Evolutionary conservation across 164 flowering plant genomes (phyloP).

Genomic region (Taxillus chinensis): DNA sequence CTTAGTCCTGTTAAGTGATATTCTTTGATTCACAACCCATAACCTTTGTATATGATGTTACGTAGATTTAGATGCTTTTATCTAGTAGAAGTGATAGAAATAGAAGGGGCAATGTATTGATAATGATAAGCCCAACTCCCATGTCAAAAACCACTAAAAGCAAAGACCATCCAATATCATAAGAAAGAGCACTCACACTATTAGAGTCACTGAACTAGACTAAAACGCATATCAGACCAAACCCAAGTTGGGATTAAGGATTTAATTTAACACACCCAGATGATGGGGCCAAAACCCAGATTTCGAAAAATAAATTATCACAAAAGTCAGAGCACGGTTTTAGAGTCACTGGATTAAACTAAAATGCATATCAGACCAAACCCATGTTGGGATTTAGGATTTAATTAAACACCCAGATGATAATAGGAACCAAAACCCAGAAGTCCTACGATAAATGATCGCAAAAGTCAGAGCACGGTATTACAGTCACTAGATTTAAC

Average conservation of each 20-base stretch:
- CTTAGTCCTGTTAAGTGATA: not conserved
- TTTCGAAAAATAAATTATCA: not conserved
- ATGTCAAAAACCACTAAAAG: too few species aligned
- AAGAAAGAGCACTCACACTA: too few species aligned
- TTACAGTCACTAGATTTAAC: too few species aligned
- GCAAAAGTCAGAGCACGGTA: not conserved
- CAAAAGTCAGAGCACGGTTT: not conserved
- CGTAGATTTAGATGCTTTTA: too few species aligned
- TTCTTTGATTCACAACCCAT: too few species aligned
- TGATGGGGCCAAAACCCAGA: conserved; percentile 1
- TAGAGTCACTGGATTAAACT: too few species aligned
- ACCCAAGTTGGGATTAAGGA: conserved; percentile 3
- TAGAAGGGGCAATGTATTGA: too few species aligned
- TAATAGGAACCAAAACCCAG: conserved; percentile 3
- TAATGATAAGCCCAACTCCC: too few species aligned
- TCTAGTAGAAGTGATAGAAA: too few species aligned
- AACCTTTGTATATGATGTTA: too few species aligned
- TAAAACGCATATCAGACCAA: not conserved
- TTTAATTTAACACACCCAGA: not conserved
- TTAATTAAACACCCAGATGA: not conserved
- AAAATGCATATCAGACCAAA: not conserved
- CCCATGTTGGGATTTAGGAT: conserved; percentile 1
- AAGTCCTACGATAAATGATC: not conserved
- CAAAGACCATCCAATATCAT: too few species aligned
- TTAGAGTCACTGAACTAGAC: too few species aligned